Evolutionary conservation across 2,329 filamentous ascomycete genomes (phyloP).

Genomic region (Fusarium metavorans): DNA sequence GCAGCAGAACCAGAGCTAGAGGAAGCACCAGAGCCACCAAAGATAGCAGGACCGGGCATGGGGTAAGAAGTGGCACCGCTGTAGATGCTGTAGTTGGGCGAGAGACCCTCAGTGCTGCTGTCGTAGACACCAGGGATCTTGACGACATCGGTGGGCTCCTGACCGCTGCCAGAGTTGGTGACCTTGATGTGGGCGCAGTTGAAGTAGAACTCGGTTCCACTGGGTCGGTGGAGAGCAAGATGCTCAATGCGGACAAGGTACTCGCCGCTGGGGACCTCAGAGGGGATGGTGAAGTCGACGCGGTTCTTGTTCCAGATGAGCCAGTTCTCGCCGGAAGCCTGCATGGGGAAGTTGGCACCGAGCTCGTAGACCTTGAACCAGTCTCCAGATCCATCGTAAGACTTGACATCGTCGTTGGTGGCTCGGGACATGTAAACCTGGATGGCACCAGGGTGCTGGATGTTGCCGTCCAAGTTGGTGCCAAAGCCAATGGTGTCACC

Average conservation of each 20-base stretch:
- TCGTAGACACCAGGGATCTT: constrained; percentile 16
- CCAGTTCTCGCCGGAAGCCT: constrained; percentile 6
- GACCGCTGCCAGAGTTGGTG: neutral
- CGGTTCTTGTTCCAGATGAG: constrained; percentile 6
- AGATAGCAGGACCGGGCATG: constrained; percentile 5
- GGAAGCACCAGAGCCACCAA: neutral
- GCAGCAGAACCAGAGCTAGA: neutral
- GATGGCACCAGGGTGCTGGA: constrained; percentile 9
- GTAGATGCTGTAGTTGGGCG: constrained; percentile 12
- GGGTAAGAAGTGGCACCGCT: constrained; percentile 5
- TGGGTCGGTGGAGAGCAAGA: constrained; percentile 4
- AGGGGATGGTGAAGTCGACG: constrained; percentile 5
- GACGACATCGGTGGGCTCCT: neutral
- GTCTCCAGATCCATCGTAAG: constrained; percentile 12
- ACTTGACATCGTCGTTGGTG: constrained; percentile 1
- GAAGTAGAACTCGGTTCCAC: constrained; percentile 15
- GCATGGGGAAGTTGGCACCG: constrained; percentile 7
- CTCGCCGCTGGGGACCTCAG: constrained; percentile 7
- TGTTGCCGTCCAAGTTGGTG: neutral
- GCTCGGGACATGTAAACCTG: constrained; percentile 15
- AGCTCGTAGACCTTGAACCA: constrained; percentile 20
- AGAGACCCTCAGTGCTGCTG: constrained; percentile 2
- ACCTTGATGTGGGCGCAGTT: constrained; percentile 16
- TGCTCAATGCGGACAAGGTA: constrained; percentile 15
- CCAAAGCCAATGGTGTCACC: neutral